These are phyloP conservation scores for Earliella scabrosa DNA, from an alignment of 1,284 basidiomycete genomes.

Conservation along the genomic window DNA sequence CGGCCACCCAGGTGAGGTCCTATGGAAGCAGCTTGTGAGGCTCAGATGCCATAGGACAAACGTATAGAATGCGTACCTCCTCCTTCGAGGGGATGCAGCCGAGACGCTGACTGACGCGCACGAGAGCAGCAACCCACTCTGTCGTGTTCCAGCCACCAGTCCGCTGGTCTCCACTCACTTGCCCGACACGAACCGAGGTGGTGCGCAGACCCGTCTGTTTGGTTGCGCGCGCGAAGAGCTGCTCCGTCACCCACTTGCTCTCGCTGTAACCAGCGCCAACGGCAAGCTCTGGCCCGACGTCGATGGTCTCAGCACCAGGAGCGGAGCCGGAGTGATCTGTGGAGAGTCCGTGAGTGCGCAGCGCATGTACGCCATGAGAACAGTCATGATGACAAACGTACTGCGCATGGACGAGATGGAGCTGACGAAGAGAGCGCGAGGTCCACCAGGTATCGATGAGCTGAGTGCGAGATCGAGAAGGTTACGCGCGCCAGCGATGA, in stretches of 20 bases:
- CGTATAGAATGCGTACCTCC: slow-evolving; percentile 5
- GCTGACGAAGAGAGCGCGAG: slow-evolving; percentile 36
- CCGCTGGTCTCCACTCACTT: slow-evolving; percentile 19
- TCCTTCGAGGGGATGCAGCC: slow-evolving; percentile 14
- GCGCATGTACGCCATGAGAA: not conserved
- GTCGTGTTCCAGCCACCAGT: slow-evolving; percentile 20
- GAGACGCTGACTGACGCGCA: slow-evolving; percentile 10
- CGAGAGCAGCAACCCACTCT: slow-evolving; percentile 21
- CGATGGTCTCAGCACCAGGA: slow-evolving; percentile 8
- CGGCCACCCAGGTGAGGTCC: slow-evolving; percentile 26
- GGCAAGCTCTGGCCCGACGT: slow-evolving; percentile 9
- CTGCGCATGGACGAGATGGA: slow-evolving; percentile 20
- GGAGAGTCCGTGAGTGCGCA: too few relatives aligned
- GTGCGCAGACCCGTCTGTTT: slow-evolving; percentile 9
- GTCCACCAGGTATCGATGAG: slow-evolving; percentile 24
- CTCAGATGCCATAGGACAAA: too few relatives aligned
- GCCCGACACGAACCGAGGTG: slow-evolving; percentile 23
- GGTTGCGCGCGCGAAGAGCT: slow-evolving; percentile 13
- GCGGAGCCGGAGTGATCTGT: not conserved
- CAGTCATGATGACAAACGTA: not conserved
- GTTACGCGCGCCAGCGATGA: slow-evolving; percentile 32
- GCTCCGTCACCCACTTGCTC: slow-evolving; percentile 26
- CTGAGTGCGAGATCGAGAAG: slow-evolving; percentile 38
- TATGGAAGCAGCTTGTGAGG: not conserved
- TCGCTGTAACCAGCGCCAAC: slow-evolving; percentile 20